phyloP scores from a whole-genome alignment of 2,329 filamentous ascomycete genomes.

The Hypoxylon sp. region DNA sequence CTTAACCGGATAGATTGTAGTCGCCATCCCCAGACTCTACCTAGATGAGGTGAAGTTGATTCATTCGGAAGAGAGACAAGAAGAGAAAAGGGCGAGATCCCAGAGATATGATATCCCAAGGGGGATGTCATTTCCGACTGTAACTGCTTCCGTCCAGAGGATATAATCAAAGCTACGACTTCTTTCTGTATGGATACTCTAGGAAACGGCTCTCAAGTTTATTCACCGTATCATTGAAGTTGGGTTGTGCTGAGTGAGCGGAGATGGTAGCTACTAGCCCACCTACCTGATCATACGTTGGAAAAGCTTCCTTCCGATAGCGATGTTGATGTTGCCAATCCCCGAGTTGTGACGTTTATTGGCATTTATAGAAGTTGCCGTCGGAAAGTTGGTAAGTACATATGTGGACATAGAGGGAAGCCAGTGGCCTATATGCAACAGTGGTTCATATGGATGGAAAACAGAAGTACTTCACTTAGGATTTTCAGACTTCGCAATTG shows the following conservation, averaged over 20 bases:
- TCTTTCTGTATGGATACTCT: neutral
- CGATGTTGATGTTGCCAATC: neutral
- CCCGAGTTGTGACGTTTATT: neutral
- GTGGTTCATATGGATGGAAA: neutral
- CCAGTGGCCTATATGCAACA: neutral
- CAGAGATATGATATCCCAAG: constrained; percentile 3
- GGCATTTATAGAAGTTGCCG: neutral
- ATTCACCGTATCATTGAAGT: constrained; percentile 2
- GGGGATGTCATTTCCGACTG: constrained; percentile 14
- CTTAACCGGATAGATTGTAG: constrained; percentile 40
- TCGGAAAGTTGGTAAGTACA: neutral
- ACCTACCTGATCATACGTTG: neutral
- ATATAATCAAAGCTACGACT: constrained; percentile 12
- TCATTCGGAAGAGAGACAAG: constrained; percentile 4
- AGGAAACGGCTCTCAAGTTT: constrained; percentile 18
- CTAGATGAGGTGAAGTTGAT: constrained; percentile 21
- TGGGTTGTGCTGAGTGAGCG: neutral
- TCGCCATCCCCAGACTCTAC: constrained; percentile 36
- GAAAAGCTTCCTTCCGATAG: constrained; percentile 4
- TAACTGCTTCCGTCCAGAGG: neutral
- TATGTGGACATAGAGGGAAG: neutral
- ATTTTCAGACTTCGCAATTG: neutral
- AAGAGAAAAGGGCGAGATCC: constrained; percentile 5
- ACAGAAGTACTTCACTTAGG: neutral
- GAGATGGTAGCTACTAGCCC: constrained; percentile 5